phyloP scores from a whole-genome alignment of 2,329 filamentous ascomycete species.

The Hortaea werneckii region DNA sequence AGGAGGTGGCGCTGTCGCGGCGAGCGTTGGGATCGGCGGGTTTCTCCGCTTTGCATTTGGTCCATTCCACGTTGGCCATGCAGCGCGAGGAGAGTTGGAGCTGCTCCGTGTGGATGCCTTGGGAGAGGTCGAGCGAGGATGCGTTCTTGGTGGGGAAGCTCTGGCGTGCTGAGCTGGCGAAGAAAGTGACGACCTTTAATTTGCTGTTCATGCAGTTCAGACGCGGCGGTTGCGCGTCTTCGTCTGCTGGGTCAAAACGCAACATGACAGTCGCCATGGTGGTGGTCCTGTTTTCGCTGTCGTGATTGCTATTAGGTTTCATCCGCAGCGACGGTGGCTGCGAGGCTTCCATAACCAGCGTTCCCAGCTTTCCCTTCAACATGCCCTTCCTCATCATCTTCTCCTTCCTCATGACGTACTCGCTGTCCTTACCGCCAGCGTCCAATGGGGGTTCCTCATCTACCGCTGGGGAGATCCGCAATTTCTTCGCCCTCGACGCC shows the following conservation, averaged over 20 bases:
- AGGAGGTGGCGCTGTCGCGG: slow-evolving; percentile 31
- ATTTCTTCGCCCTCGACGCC: slow-evolving; percentile 42
- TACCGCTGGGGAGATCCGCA: slow-evolving; percentile 50
- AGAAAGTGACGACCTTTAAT: slow-evolving; percentile 50
- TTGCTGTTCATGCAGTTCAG: slow-evolving; percentile 44
- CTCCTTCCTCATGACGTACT: slow-evolving; percentile 47
- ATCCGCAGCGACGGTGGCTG: slow-evolving; percentile 50
- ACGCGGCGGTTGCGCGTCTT: slow-evolving; percentile 40
- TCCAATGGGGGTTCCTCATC: slow-evolving; percentile 52
- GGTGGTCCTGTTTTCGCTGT: slow-evolving; percentile 33
- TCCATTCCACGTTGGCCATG: slow-evolving; percentile 49
- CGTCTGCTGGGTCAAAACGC: slow-evolving; percentile 50
- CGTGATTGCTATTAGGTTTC: slow-evolving; percentile 27
- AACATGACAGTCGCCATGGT: slow-evolving; percentile 48
- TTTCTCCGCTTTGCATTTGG: slow-evolving; percentile 24
- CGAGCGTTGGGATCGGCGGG: slow-evolving; percentile 14
- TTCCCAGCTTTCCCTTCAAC: slow-evolving; percentile 49
- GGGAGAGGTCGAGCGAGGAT: slow-evolving; percentile 36
- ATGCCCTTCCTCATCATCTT: slow-evolving; percentile 51
- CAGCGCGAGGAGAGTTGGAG: slow-evolving; percentile 46
- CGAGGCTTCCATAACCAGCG: slow-evolving; percentile 45
- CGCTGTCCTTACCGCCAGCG: slow-evolving; percentile 34
- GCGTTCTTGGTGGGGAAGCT: slow-evolving; percentile 38
- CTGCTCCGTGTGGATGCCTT: slow-evolving; percentile 44
- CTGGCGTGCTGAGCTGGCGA: slow-evolving; percentile 40